A percentile compares a stretch with the other conserved stretches of the same genome.
phyloP scores from a whole-genome alignment of 2,329 filamentous ascomycete species.

The Magnaporthiopsis rhizophila region DNA sequence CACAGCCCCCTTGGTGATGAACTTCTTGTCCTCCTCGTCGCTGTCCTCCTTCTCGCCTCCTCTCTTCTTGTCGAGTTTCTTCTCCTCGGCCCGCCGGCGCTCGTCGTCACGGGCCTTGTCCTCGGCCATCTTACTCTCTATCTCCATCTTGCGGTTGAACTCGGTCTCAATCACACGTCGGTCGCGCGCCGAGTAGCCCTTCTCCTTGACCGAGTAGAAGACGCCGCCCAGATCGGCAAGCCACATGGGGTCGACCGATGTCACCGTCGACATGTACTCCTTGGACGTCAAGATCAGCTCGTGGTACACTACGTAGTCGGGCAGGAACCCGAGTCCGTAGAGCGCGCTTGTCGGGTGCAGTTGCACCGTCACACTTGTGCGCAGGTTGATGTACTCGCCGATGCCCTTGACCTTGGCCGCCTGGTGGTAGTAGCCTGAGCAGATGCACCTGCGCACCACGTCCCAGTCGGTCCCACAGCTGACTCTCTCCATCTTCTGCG shows the following conservation, averaged over 20 bases:
- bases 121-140: slow-evolving; percentile 84
- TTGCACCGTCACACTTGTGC: slow-evolving; percentile 89
- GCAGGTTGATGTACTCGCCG: slow-evolving; percentile 93
- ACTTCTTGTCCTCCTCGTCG: slow-evolving; percentile 41
- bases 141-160: slow-evolving; percentile 88
- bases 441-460: slow-evolving; percentile 90
- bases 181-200: slow-evolving; percentile 83
- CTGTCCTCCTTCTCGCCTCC: slow-evolving; percentile 33
- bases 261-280: slow-evolving; percentile 97
- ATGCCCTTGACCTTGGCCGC: slow-evolving; percentile 93
- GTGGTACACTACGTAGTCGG: slow-evolving; percentile 97
- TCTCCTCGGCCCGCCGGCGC: slow-evolving; percentile 33
- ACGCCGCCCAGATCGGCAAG: slow-evolving; percentile 92
- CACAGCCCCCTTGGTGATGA: slow-evolving; percentile 53
- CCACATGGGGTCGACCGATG: slow-evolving; percentile 93
- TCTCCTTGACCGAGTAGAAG: slow-evolving; percentile 96
- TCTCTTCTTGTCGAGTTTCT: slow-evolving; percentile 31
- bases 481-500: slow-evolving; percentile 80
- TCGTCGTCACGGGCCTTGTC: slow-evolving; percentile 66
- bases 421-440: slow-evolving; percentile 96
- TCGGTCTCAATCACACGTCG: slow-evolving; percentile 84
- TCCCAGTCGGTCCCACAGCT: slow-evolving; percentile 98
- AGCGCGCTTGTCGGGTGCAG: slow-evolving; percentile 90
- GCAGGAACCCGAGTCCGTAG: slow-evolving; percentile 86
- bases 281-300: slow-evolving; percentile 94